Conservation (phyloP, 139 green algal species). For the Yamagishiella unicocca region DNA sequence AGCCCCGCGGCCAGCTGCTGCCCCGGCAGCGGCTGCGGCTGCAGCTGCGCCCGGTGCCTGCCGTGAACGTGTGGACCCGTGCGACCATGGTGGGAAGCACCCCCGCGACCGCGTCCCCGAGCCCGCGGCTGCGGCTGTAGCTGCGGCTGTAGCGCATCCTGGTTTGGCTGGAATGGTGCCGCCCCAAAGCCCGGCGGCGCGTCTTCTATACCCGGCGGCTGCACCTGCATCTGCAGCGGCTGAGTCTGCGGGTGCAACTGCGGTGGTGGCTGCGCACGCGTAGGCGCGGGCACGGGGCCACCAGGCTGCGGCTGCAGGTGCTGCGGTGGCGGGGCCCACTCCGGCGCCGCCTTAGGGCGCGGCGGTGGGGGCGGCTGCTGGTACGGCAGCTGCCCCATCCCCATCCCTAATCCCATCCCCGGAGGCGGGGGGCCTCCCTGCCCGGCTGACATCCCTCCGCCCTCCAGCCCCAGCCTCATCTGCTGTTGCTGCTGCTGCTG, state of each 20-base stretch:
- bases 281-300: too few species aligned
- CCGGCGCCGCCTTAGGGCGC: too few species aligned
- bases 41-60: not conserved
- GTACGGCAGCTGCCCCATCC: not conserved
- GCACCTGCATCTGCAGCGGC: not conserved
- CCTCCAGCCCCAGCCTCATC: not conserved
- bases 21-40: slow-evolving; percentile 17
- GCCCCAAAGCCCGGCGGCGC: too few species aligned
- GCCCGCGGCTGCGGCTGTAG: too few species aligned
- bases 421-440: not conserved
- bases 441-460: not conserved
- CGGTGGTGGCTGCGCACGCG: slow-evolving; percentile 40
- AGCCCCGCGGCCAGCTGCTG: slow-evolving; percentile 7
- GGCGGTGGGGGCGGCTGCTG: slow-evolving; percentile 8
- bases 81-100: too few species aligned
- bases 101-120: too few species aligned
- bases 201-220: not conserved
- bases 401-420: not conserved
- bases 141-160: too few species aligned
- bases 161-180: too few species aligned
- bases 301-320: too few species aligned
- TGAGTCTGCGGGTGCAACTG: not conserved
- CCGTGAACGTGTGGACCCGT: too few species aligned
- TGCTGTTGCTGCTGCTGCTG: slow-evolving; percentile 2
- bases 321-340: too few species aligned